phyloP scores from a whole-genome alignment of 495 filamentous ascomycete species.

The Aspergillus hancockii region DNA sequence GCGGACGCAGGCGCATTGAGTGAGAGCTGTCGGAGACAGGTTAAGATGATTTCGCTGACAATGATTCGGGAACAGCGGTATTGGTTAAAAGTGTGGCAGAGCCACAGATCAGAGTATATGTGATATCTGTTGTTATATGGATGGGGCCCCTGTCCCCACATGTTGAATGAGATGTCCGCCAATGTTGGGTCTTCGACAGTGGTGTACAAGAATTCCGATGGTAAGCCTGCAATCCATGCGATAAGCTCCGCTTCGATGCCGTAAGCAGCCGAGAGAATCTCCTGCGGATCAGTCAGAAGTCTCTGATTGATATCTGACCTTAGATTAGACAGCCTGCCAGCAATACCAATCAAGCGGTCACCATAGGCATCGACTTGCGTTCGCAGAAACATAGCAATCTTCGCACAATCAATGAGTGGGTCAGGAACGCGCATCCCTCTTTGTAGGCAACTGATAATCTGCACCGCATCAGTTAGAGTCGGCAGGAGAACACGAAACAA shows the following conservation, averaged over 20 bases:
- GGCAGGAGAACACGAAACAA: not conserved
- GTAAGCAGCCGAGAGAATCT: slow-evolving; percentile 47
- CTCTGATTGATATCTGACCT: slow-evolving; percentile 45
- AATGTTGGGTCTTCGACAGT: slow-evolving; percentile 24
- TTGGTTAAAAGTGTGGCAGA: slow-evolving; percentile 60
- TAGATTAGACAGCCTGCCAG: slow-evolving; percentile 45
- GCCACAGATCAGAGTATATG: slow-evolving; percentile 58
- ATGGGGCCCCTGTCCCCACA: slow-evolving; percentile 26
- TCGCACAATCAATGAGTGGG: slow-evolving; percentile 36
- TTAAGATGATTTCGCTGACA: slow-evolving; percentile 53
- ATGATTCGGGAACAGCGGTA: slow-evolving; percentile 63
- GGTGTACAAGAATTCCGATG: slow-evolving; percentile 38
- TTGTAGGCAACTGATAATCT: slow-evolving; percentile 46
- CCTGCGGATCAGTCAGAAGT: slow-evolving; percentile 36
- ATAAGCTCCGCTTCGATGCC: slow-evolving; percentile 54
- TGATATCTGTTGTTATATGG: slow-evolving; percentile 60
- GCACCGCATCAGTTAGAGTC: not conserved
- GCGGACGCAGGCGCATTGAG: slow-evolving; percentile 6
- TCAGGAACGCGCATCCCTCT: slow-evolving; percentile 35
- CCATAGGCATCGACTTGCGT: slow-evolving; percentile 34
- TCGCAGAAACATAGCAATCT: slow-evolving; percentile 37
- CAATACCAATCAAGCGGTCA: slow-evolving; percentile 39
- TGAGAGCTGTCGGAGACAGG: slow-evolving; percentile 21
- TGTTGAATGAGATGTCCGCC: slow-evolving; percentile 21
- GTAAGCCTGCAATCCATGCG: slow-evolving; percentile 41